Evolutionary conservation across 192 early-diverging fungal genomes (phyloP).

Genomic region (Entomortierella lignicola): DNA sequence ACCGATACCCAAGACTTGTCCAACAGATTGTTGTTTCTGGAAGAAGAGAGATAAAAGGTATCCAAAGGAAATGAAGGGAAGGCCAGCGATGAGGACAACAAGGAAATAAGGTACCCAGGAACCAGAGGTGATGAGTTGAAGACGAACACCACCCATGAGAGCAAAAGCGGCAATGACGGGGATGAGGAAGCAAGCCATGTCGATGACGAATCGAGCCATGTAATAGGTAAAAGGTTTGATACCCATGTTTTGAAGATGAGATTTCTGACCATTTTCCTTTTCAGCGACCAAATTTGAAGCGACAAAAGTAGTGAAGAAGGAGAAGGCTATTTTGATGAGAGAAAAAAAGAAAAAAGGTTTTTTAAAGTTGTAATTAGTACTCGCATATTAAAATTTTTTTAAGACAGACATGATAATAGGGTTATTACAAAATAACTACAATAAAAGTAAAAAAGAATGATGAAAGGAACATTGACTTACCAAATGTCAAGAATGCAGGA

Average conservation of each 20-base stretch:
- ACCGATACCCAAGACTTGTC: conserved; percentile 47
- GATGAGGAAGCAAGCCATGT: conserved; percentile 30
- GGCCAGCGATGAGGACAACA: conserved; percentile 34
- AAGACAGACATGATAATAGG: too few relatives aligned
- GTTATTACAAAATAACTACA: not conserved
- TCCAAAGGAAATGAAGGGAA: conserved; percentile 44
- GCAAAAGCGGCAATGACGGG: conserved; percentile 32
- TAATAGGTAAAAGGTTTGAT: conserved; percentile 40
- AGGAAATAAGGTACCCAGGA: conserved; percentile 51
- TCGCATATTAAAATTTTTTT: too few relatives aligned
- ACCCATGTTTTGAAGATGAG: conserved; percentile 50
- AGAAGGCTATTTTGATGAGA: conserved; percentile 15
- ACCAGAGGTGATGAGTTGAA: conserved; percentile 46
- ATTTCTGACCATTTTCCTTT: conserved; percentile 51
- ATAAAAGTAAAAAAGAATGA: not conserved
- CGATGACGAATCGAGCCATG: conserved; percentile 47
- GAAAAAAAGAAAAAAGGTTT: not conserved
- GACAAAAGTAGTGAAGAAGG: conserved; percentile 46
- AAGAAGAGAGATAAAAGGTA: conserved; percentile 55
- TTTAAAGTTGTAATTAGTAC: not conserved
- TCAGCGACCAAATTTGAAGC: conserved; percentile 39
- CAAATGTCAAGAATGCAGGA: conserved; percentile 52
- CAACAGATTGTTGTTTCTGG: conserved; percentile 43
- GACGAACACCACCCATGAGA: conserved; percentile 29
- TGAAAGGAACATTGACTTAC: conserved; percentile 16